Base-by-base conservation (phyloP, 140 eudicot genomes). In the Erigeron philadelphicus region DNA sequence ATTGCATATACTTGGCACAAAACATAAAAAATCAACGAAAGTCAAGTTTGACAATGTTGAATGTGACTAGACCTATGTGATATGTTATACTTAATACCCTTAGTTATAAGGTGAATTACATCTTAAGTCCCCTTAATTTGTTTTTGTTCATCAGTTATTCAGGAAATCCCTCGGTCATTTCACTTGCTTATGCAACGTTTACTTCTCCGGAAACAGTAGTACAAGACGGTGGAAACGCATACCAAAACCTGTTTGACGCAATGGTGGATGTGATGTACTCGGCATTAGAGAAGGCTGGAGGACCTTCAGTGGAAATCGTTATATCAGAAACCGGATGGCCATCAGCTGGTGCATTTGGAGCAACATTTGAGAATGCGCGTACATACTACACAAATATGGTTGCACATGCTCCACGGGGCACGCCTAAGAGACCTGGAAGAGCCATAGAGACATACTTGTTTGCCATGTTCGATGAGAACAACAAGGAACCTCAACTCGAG, bases 261-360 rank as follows among this genome's bases (percentile, higher is more conserved):
- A 71, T 86, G 45, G 15, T 86, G 11, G 94, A 86, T 67, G 75
- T 56, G 41, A 42, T 35, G 13, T 86, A 83, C 71, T 66, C 82
- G 0, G 86, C 89, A 0, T 12, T 81, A 1, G 89, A 81, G 61
- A 81, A 16, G 31, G 70, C 78, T 0, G 82, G 89, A 40, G 87
- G 83, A 10, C 8, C 71, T n/a, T 49, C 74, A 0, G 8, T 77
- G 18, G 81, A 68, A 44, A 72, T 85, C 52, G 85, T 85, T 35
- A 59, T 85, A 31, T 82, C 90, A 1, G 85, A 85, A 67, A 85
- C 83, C 10, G 87, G 87, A 25, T 85, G 87, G 90, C 90, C 87
- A 58, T 85, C 90, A 5, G 80, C 16, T 8, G 90, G 85, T 21
- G 87, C 67, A 5, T 49, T 41, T 23, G 82, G 61, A 44, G 83